Percentiles rank a stretch among this genome's conserved stretches.
phyloP scores from a whole-genome alignment of 768 basidiomycete genomes.

The Rhizopogon vulgaris region DNA sequence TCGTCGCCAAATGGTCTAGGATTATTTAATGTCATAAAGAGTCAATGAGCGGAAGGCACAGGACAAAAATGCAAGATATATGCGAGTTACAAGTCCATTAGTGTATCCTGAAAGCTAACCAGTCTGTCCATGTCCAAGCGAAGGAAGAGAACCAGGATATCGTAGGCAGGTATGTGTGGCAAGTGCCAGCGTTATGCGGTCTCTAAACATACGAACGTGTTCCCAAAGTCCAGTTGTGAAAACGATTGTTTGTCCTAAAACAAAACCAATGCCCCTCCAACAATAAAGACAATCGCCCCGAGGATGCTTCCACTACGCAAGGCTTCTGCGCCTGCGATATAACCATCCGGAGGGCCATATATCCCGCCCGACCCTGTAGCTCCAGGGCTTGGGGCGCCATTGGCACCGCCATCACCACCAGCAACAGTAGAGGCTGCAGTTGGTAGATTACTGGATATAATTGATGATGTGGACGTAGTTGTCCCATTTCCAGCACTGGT shows the following conservation, averaged over 20 bases:
- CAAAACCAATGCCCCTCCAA: slow-evolving; percentile 44
- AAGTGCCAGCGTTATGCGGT: not conserved
- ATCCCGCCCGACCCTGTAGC: slow-evolving; percentile 35
- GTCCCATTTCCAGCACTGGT: slow-evolving; percentile 24
- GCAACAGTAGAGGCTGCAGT: slow-evolving; percentile 53
- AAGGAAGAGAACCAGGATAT: not conserved
- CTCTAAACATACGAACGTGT: not conserved
- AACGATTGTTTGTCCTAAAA: slow-evolving; percentile 24
- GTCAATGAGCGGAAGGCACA: slow-evolving; percentile 20
- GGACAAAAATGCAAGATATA: slow-evolving; percentile 12
- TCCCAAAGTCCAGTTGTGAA: not conserved
- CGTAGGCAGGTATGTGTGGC: not conserved
- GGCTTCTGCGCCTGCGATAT: slow-evolving; percentile 50
- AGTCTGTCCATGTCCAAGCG: slow-evolving; percentile 9
- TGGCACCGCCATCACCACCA: slow-evolving; percentile 43
- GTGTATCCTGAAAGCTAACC: slow-evolving; percentile 3
- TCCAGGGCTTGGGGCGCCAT: slow-evolving; percentile 61
- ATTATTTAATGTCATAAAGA: slow-evolving; percentile 6
- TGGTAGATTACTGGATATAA: slow-evolving; percentile 38
- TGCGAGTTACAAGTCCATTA: slow-evolving; percentile 17
- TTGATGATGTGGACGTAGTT: slow-evolving; percentile 31
- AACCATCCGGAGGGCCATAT: slow-evolving; percentile 65
- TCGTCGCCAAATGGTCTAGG: not conserved
- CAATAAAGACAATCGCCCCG: slow-evolving; percentile 36
- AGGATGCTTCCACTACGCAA: slow-evolving; percentile 42